These are phyloP conservation scores for Vitellaria paradoxa DNA, from an alignment of 179 eudicot species.

Conservation along the genomic window DNA sequence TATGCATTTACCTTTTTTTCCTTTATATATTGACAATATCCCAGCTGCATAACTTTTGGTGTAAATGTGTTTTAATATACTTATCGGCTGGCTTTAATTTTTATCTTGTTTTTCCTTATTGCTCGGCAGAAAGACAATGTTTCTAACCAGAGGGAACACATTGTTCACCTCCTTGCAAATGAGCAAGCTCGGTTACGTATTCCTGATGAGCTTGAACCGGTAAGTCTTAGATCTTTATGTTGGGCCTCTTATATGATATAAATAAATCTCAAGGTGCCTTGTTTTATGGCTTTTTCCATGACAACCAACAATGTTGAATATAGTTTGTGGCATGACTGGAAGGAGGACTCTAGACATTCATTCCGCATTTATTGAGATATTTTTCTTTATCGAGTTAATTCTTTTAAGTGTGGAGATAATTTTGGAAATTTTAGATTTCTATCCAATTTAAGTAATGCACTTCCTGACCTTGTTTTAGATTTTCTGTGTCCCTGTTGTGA, in stretches of 20 bases:
- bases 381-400: neutral
- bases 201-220: conserved; percentile 85
- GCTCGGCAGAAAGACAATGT: conserved; percentile 84
- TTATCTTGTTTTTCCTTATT: conserved; percentile 14
- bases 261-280: neutral
- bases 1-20: neutral
- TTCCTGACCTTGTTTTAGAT: neutral
- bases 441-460: neutral
- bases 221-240: conserved; percentile 31
- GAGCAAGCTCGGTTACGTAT: conserved; percentile 85
- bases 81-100: too few species aligned
- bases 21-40: neutral
- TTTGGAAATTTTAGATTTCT: neutral
- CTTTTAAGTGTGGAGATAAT: neutral
- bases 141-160: conserved; percentile 94
- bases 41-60: neutral
- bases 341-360: neutral
- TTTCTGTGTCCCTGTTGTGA: neutral
- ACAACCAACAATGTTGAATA: neutral
- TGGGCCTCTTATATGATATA: neutral
- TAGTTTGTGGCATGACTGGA: neutral
- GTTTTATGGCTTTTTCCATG: neutral
- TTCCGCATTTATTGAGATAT: neutral
- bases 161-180: conserved; percentile 92
- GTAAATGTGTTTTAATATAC: neutral